Evolutionary conservation across 2,329 filamentous ascomycete genomes (phyloP), one percentile per base, ranked within the genome.

Genomic region (Aureobasidium melanogenum): DNA sequence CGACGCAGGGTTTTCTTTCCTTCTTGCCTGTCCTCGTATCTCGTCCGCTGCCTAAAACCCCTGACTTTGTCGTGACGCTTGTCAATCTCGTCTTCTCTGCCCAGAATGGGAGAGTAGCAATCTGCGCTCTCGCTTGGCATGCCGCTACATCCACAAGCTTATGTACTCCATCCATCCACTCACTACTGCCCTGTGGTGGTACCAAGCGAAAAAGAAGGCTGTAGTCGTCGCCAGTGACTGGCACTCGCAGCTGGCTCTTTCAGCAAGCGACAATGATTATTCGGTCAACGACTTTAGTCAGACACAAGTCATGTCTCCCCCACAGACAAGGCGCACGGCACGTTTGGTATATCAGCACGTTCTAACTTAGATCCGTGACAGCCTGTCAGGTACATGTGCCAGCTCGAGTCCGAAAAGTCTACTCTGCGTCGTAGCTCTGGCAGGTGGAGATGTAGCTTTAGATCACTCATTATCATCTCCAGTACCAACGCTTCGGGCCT

Each of bases 321-420:
- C 56, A 44, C 56, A 59, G 46, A 43, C 30, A 50, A n/a, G 36
- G 54, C 39, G 52, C 44, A 32, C 56, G 43, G 56, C 56, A 59
- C 56, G 56, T 59, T 57, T 32, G 56, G 56, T 59, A 59, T 50
- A 48, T 59, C 43, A 50, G 56, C 56, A 59, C 44, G 56, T 59
- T 59, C 56, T 50, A 59, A 59, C 56, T 34, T 59, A 50, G 56
- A 59, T 59, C 56, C 50, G 44, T 59, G 56, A 59, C 56, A 59
- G 56, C 22, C 44, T 59, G 44, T 59, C 56, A 59, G 56, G 44
- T 41, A 59, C 56, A 59, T 34, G 15, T 56, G 26, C 39, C 52
- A 56, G 52, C 52, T 56, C 52, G 54, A 59, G 32, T 50, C 44
- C 36, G 28, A 52, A 34, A 36, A 46, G 58, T 9, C 58, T 32